Percentiles rank a stretch among this genome's conserved stretches.
These are phyloP conservation scores for Batrachochytrium dendrobatidis DNA, from an alignment of 371 early-diverging fungal genomes.

Conservation along the genomic window DNA sequence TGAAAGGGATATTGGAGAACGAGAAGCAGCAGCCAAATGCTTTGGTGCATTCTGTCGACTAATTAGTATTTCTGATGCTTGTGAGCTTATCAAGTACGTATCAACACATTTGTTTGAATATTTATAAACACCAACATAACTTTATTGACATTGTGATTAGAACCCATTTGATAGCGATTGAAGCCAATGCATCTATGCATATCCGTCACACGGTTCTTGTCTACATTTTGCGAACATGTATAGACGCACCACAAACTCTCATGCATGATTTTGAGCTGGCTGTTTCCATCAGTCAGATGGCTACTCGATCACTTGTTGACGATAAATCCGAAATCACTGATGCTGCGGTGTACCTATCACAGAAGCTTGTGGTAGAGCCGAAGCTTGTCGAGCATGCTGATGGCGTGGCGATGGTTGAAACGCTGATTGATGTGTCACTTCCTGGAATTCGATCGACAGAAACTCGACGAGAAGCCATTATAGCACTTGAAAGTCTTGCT, in stretches of 20 bases:
- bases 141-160: too few species aligned
- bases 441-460: constrained; percentile 18
- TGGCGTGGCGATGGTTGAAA: constrained; percentile 8
- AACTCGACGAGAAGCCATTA: constrained; percentile 27
- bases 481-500: constrained; percentile 34
- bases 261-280: constrained; percentile 36
- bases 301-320: neutral
- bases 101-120: too few species aligned
- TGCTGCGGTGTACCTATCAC: constrained; percentile 46
- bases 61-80: constrained; percentile 37
- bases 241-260: constrained; percentile 3
- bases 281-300: constrained; percentile 14
- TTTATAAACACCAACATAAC: too few species aligned
- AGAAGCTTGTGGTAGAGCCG: constrained; percentile 39
- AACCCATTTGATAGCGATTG: too few species aligned
- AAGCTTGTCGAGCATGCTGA: constrained; percentile 18
- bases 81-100: constrained; percentile 27
- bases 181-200: too few species aligned
- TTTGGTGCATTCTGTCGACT: constrained; percentile 49
- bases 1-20: constrained; percentile 27
- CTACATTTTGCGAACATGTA: constrained; percentile 6
- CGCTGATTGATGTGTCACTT: constrained; percentile 18
- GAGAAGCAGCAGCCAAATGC: constrained; percentile 35
- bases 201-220: constrained; percentile 5
- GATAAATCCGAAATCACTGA: constrained; percentile 36